Conservation (phyloP, 306 rosid species). For the Fragaria iinumae region DNA sequence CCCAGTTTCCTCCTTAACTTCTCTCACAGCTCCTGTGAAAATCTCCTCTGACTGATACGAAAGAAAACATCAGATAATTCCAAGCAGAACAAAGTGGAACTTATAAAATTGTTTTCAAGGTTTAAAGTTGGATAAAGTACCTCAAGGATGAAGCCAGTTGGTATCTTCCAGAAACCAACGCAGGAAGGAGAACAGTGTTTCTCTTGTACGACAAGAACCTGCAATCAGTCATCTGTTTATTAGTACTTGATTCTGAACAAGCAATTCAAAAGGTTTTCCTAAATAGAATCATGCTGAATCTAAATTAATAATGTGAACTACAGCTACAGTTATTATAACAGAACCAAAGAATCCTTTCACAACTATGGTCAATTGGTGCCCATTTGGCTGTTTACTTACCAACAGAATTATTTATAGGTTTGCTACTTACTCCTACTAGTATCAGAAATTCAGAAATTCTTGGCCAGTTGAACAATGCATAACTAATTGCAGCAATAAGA, state of each 20-base stretch:
- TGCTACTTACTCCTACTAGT: not conserved
- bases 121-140: constrained; percentile 32
- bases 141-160: constrained; percentile 93
- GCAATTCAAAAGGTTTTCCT: not conserved
- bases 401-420: not conserved
- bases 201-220: constrained; percentile 98
- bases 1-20: constrained; percentile 98
- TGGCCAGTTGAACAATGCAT: not conserved
- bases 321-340: not conserved
- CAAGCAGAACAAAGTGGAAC: not conserved
- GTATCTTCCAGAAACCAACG: constrained; percentile 86
- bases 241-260: constrained; percentile 3
- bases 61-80: constrained; percentile 28
- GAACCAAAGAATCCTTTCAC: not conserved
- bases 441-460: not conserved
- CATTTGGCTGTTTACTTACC: not conserved
- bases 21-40: constrained; percentile 87
- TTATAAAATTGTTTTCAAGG: not conserved
- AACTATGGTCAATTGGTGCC: not conserved
- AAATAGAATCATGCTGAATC: not conserved
- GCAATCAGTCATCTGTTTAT: not conserved
- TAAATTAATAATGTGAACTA: not conserved
- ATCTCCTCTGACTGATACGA: constrained; percentile 79
- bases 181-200: constrained; percentile 60
- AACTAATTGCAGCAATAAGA: not conserved